Evolutionary conservation across 83 land plant species (phyloP).

Genomic region (Picea abies): DNA sequence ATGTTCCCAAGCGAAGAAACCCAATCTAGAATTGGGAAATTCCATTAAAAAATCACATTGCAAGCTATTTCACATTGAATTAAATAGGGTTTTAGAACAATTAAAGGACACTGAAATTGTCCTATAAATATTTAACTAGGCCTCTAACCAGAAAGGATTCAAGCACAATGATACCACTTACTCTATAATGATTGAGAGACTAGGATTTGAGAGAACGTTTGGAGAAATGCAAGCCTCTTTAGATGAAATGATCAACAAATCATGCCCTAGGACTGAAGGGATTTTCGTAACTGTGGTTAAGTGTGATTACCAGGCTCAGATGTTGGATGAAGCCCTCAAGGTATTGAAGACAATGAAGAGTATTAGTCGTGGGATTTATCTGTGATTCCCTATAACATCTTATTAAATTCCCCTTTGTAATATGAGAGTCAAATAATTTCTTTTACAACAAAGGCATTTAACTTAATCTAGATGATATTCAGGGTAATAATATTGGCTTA

Average conservation of each 20-base stretch:
- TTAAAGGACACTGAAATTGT: conserved; percentile 19
- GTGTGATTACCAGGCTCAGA: conserved; percentile 15
- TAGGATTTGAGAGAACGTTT: conserved; percentile 25
- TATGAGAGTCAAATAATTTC: too few relatives aligned
- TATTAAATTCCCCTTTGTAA: too few relatives aligned
- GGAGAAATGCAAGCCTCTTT: conserved; percentile 24
- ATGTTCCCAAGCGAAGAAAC: not conserved
- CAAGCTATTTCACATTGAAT: conserved; percentile 16
- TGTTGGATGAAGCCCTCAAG: conserved; percentile 24
- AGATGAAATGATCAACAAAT: conserved; percentile 22
- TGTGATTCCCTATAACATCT: conserved; percentile 18
- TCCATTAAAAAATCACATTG: conserved; percentile 18
- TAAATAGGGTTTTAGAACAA: conserved; percentile 22
- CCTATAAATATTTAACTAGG: conserved; percentile 32
- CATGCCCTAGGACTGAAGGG: conserved; percentile 14
- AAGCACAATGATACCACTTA: conserved; percentile 23
- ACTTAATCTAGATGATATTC: too few relatives aligned
- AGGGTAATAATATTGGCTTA: too few relatives aligned
- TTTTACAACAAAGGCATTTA: too few relatives aligned
- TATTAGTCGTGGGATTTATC: conserved; percentile 2
- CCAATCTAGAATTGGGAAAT: conserved; percentile 15
- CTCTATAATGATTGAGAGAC: conserved; percentile 20
- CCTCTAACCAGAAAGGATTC: conserved; percentile 20
- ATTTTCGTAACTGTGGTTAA: conserved; percentile 20
- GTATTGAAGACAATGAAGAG: conserved; percentile 25